These are phyloP conservation scores for Wickerhamiella cacticola DNA, from an alignment of 805 yeast genomes.

Conservation along the genomic window DNA sequence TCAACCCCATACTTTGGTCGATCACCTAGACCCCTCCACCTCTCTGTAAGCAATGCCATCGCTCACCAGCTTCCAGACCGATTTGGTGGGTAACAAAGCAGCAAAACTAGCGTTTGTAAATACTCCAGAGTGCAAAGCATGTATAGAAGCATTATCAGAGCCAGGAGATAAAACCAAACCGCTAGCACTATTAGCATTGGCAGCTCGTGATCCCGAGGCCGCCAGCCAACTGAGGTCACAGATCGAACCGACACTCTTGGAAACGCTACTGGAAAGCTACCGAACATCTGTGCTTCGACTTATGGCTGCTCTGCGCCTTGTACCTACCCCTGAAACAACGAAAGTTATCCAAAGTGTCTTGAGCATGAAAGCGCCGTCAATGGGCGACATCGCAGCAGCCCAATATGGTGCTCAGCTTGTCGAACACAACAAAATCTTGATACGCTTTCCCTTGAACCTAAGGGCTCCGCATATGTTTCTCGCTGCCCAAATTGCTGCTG, in stretches of 20 bases:
- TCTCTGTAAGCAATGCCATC: background rate
- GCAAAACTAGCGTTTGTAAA: background rate
- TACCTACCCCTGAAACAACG: background rate
- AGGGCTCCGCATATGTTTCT: background rate
- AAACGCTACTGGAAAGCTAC: background rate
- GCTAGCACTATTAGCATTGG: background rate
- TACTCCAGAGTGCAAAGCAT: background rate
- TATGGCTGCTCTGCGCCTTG: background rate
- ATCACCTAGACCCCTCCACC: background rate
- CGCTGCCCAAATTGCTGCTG: slow-evolving; percentile 7
- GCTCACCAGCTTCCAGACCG: background rate
- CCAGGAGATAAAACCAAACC: background rate
- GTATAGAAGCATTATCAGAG: background rate
- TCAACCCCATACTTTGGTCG: background rate
- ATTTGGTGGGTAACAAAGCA: background rate
- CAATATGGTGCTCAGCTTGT: background rate
- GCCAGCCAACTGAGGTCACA: background rate
- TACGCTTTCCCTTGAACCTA: background rate
- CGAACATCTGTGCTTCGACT: background rate
- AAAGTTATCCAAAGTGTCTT: background rate
- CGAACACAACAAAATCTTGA: background rate
- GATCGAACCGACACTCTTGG: background rate
- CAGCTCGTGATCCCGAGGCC: slow-evolving; percentile 9
- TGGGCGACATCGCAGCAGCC: background rate
- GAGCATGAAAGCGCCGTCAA: background rate